phyloP scores from a whole-genome alignment of 192 early-diverging fungal species.

The Dissophora ornata region DNA sequence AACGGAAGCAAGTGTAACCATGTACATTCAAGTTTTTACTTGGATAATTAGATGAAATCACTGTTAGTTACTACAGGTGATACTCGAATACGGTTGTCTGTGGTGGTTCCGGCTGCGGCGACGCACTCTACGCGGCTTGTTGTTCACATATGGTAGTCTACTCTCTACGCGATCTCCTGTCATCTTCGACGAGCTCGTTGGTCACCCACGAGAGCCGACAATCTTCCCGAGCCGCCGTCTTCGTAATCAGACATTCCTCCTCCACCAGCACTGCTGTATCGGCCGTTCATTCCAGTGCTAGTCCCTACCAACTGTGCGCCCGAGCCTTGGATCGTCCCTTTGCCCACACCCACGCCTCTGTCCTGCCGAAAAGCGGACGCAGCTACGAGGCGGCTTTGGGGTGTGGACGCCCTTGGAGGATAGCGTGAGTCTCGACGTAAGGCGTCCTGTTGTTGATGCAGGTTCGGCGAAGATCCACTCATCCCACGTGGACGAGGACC shows the following conservation, averaged over 20 bases:
- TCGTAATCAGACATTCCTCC: conserved; percentile 24
- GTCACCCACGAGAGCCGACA: conserved; percentile 16
- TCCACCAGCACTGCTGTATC: conserved; percentile 22
- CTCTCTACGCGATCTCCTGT: no score
- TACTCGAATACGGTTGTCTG: no score
- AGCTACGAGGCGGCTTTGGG: conserved; percentile 29
- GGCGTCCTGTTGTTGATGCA: conserved; percentile 15
- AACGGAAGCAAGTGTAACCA: no score
- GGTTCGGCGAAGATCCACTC: conserved; percentile 15
- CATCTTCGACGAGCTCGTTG: conserved; percentile 31
- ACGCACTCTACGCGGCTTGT: no score
- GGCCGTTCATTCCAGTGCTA: conserved; percentile 1
- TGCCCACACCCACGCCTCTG: neutral
- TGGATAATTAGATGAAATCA: no score
- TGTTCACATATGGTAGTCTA: no score
- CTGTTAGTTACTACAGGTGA: no score
- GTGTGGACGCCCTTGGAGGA: conserved; percentile 30
- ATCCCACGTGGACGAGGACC: conserved; percentile 30
- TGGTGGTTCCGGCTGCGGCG: no score
- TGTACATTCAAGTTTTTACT: no score
- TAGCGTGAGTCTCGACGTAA: conserved; percentile 35
- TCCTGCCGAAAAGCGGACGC: neutral
- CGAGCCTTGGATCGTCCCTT: neutral
- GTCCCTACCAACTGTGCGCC: no score
- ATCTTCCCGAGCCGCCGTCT: conserved; percentile 9